Conservation (phyloP, 1,284 basidiomycete genomes). For the Pisolithus thermaeus region DNA sequence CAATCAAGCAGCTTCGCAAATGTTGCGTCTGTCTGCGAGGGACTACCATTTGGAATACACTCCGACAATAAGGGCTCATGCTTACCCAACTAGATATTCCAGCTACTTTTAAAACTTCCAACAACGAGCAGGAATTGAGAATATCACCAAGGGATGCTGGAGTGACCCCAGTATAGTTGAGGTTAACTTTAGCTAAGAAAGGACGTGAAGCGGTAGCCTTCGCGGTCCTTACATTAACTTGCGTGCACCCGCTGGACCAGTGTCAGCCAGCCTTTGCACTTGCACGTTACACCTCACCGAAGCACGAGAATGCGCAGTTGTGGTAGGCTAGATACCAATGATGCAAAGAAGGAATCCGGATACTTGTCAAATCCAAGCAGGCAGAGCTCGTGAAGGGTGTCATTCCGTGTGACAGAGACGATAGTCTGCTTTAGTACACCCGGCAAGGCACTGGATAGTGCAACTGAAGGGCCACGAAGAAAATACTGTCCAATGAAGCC, state of each 20-base stretch:
- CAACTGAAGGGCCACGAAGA: slow-evolving; percentile 47
- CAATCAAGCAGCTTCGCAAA: slow-evolving; percentile 41
- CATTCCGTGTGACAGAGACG: slow-evolving; percentile 36
- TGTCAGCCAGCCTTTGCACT: slow-evolving; percentile 10
- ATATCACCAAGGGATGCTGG: slow-evolving; percentile 44
- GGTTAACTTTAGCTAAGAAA: slow-evolving; percentile 43
- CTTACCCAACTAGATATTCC: slow-evolving; percentile 56
- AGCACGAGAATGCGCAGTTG: slow-evolving; percentile 44
- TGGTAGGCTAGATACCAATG: slow-evolving; percentile 40
- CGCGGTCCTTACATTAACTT: slow-evolving; percentile 47
- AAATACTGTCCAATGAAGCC: slow-evolving; percentile 43
- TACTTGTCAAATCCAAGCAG: slow-evolving; percentile 49
- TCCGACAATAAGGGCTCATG: slow-evolving; percentile 3
- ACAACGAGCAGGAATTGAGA: slow-evolving; percentile 34
- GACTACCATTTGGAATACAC: neutral
- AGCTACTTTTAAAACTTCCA: slow-evolving; percentile 59
- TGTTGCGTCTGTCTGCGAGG: slow-evolving; percentile 49
- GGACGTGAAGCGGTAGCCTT: slow-evolving; percentile 40
- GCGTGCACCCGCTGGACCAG: slow-evolving; percentile 47
- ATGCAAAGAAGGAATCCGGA: slow-evolving; percentile 46
- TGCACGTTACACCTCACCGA: slow-evolving; percentile 36
- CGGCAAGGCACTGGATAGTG: slow-evolving; percentile 45
- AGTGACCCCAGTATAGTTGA: slow-evolving; percentile 55
- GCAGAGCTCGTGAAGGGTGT: slow-evolving; percentile 42
- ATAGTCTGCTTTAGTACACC: slow-evolving; percentile 50